phyloP scores from a whole-genome alignment of 2,329 filamentous ascomycete species.

The Cytospora chrysosperma region DNA sequence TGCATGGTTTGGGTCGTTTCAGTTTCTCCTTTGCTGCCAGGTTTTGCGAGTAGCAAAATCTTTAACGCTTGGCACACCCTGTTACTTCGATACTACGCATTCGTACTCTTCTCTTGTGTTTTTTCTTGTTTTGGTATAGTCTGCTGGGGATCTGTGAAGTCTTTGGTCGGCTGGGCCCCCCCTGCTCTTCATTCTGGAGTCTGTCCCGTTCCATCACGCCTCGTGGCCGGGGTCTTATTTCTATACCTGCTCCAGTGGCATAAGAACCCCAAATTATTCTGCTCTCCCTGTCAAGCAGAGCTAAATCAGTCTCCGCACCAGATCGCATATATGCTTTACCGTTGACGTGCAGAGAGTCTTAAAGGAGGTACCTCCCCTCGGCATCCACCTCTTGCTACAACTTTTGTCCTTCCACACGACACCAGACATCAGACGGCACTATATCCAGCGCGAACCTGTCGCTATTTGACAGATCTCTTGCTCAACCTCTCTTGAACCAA shows the following conservation, averaged over 20 bases:
- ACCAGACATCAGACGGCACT: slow-evolving; percentile 49
- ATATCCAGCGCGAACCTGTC: slow-evolving; percentile 24
- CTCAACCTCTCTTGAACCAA: neutral
- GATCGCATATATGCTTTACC: slow-evolving; percentile 49
- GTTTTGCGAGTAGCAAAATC: neutral
- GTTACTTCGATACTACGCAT: slow-evolving; percentile 1
- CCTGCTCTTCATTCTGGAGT: slow-evolving; percentile 35
- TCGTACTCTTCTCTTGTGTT: slow-evolving; percentile 8
- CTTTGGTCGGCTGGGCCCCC: slow-evolving; percentile 26
- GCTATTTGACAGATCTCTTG: neutral
- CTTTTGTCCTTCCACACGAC: slow-evolving; percentile 35
- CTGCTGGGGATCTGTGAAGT: slow-evolving; percentile 10
- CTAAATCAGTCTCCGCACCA: slow-evolving; percentile 43
- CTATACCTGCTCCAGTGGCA: slow-evolving; percentile 54
- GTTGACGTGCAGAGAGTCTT: slow-evolving; percentile 41
- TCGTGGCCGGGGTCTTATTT: slow-evolving; percentile 44
- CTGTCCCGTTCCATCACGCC: slow-evolving; percentile 41
- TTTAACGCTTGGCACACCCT: slow-evolving; percentile 1
- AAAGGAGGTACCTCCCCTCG: slow-evolving; percentile 42
- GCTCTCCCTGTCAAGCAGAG: slow-evolving; percentile 49
- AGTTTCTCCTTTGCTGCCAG: slow-evolving; percentile 32
- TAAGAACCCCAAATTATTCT: slow-evolving; percentile 62
- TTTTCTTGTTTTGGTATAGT: neutral
- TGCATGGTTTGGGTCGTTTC: slow-evolving; percentile 47
- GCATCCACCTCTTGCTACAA: slow-evolving; percentile 34